Evolutionary conservation across 306 rosid genomes (phyloP).

Genomic region (Vigna radiata): DNA sequence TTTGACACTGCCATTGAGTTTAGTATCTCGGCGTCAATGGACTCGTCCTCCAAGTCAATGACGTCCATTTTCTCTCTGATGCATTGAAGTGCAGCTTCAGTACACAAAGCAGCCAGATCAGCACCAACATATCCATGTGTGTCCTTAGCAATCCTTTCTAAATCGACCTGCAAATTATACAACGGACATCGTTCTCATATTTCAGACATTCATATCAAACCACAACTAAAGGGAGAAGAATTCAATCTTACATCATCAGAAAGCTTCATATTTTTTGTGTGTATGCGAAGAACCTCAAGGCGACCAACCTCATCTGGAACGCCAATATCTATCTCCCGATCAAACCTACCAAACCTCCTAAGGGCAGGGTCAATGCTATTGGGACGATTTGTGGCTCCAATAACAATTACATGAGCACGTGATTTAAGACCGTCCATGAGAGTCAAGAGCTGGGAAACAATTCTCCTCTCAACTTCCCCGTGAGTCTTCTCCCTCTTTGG

Average conservation of each 20-base stretch:
- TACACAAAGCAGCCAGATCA: constrained; percentile 93
- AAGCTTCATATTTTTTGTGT: constrained; percentile 98
- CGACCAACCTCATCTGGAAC: constrained; percentile 97
- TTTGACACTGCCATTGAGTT: constrained; percentile 98
- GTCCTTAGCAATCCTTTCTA: constrained; percentile 86
- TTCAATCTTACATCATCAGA: constrained; percentile 74
- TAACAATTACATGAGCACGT: constrained; percentile 93
- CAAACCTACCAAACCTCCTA: constrained; percentile 99
- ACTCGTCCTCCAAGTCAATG: constrained; percentile 93
- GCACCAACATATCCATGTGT: constrained; percentile 99
- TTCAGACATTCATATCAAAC: background rate
- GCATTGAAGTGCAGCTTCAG: constrained; percentile 99
- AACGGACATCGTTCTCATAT: background rate
- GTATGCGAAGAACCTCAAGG: constrained; percentile 95
- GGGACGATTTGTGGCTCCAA: constrained; percentile 97
- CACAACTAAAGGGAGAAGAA: background rate
- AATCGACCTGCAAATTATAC: constrained; percentile 73
- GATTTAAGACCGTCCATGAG: constrained; percentile 98
- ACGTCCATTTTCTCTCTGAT: constrained; percentile 98
- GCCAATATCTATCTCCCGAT: constrained; percentile 95
- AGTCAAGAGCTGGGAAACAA: constrained; percentile 95
- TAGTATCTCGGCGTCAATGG: constrained; percentile 93
- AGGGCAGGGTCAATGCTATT: constrained; percentile 98
- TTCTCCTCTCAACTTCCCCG: constrained; percentile 98
- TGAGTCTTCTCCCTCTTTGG: constrained; percentile 98